Conservation (phyloP, 202 grass and related monocot species). For the Schoenoplectus tabernaemontani region DNA sequence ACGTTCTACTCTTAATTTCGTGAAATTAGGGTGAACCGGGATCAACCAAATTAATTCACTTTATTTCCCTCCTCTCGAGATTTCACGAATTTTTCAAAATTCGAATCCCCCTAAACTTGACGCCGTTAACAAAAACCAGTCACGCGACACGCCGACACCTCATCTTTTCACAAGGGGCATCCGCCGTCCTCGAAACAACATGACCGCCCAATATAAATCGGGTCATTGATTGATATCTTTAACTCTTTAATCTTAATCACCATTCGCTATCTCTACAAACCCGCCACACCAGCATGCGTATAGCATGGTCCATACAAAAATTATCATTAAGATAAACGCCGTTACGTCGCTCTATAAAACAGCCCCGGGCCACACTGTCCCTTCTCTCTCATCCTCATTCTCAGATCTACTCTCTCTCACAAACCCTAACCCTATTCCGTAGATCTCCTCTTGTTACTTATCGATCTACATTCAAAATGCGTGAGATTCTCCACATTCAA, state of each 20-base stretch:
- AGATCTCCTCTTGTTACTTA: not conserved
- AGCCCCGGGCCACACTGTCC: not conserved
- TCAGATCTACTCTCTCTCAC: not conserved
- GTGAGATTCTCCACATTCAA: slow-evolving; percentile 77
- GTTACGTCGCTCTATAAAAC: slow-evolving; percentile 23
- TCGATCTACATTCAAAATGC: slow-evolving; percentile 23
- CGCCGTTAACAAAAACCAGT: slow-evolving; percentile 3
- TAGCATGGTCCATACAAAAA: not conserved
- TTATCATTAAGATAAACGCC: not conserved
- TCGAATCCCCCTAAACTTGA: slow-evolving; percentile 28
- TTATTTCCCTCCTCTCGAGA: slow-evolving; percentile 19
- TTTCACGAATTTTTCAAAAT: slow-evolving; percentile 25
- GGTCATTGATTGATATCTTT: no score
- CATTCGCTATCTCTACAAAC: not conserved
- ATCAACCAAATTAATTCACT: not conserved
- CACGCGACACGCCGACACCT: not conserved
- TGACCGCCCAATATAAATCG: not conserved
- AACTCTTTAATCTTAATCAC: not conserved
- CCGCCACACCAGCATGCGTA: not conserved
- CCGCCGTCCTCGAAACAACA: not conserved
- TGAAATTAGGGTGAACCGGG: not conserved
- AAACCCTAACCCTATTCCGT: not conserved
- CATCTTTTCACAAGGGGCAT: no score
- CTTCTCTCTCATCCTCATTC: not conserved
- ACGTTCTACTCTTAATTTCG: not conserved